These are phyloP conservation scores for Pichia kudriavzevii DNA, from an alignment of 1,139 yeast species.

Conservation along the genomic window DNA sequence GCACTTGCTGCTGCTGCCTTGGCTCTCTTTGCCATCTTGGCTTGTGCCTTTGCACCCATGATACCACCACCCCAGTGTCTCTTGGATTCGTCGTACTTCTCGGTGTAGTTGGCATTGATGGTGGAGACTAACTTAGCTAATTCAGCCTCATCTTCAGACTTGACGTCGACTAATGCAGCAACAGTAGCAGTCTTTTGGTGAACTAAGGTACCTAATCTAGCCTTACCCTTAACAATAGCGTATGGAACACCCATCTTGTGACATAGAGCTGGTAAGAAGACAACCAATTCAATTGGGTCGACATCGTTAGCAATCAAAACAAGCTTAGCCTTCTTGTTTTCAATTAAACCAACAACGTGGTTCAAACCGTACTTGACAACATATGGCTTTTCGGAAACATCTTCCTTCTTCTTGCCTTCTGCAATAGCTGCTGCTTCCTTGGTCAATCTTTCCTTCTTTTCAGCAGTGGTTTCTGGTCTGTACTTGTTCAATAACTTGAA, in stretches of 20 bases:
- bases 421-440: constrained; percentile 98
- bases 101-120: constrained; percentile 84
- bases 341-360: constrained; percentile 94
- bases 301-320: constrained; percentile 97
- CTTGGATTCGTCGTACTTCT: constrained; percentile 90
- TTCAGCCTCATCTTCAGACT: constrained; percentile 88
- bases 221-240: constrained; percentile 98
- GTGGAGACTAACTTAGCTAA: constrained; percentile 88
- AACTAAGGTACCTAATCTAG: constrained; percentile 94
- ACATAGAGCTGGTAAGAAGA: constrained; percentile 96
- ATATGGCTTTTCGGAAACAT: constrained; percentile 91
- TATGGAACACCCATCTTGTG: constrained; percentile 99
- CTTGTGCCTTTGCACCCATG: constrained; percentile 89
- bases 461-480: constrained; percentile 95
- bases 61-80: constrained; percentile 99
- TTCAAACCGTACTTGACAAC: constrained; percentile 95
- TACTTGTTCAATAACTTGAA: constrained; percentile 96
- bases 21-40: constrained; percentile 46
- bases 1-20: constrained; percentile 32
- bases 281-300: constrained; percentile 96
- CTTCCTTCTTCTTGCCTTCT: constrained; percentile 94
- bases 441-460: constrained; percentile 97
- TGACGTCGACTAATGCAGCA: constrained; percentile 93
- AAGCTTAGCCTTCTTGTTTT: constrained; percentile 96
- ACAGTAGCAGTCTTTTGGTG: constrained; percentile 96